These are phyloP conservation scores for Hypoxylon sp. DNA, from an alignment of 2,329 filamentous ascomycete genomes.

Conservation along the genomic window DNA sequence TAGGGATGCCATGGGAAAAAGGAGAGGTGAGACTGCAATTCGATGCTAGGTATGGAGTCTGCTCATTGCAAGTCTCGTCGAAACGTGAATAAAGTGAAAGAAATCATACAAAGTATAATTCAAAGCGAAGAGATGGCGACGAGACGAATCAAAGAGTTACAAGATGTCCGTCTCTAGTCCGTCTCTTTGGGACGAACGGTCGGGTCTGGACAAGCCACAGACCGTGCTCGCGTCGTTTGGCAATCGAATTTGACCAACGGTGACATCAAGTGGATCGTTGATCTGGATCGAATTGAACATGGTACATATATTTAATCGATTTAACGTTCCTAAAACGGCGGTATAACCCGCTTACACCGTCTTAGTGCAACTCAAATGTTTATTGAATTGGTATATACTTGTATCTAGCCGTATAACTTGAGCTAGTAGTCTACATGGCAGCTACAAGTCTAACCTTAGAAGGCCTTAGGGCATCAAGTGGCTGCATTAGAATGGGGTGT, in stretches of 20 bases:
- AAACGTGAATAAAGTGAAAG: conserved; percentile 9
- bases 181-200: conserved; percentile 9
- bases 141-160: conserved; percentile 11
- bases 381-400: conserved; percentile 31
- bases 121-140: conserved; percentile 13
- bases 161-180: conserved; percentile 10
- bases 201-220: conserved; percentile 12
- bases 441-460: conserved; percentile 20
- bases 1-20: conserved; percentile 69
- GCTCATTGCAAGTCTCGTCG: conserved; percentile 37
- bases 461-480: no score
- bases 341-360: conserved; percentile 34
- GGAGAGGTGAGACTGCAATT: conserved; percentile 20
- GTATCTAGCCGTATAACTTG: conserved; percentile 2
- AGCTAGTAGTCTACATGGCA: not conserved
- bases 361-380: conserved; percentile 11
- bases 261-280: conserved; percentile 41
- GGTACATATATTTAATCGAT: conserved; percentile 28
- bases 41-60: conserved; percentile 41
- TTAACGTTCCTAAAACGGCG: conserved; percentile 24
- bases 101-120: conserved; percentile 16
- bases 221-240: conserved; percentile 1
- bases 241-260: conserved; percentile 5
- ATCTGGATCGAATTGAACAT: conserved; percentile 34
- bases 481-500: conserved; percentile 8